Evolutionary conservation across 148 eudicot genomes (phyloP).

Genomic region (Suaeda aralocaspica): DNA sequence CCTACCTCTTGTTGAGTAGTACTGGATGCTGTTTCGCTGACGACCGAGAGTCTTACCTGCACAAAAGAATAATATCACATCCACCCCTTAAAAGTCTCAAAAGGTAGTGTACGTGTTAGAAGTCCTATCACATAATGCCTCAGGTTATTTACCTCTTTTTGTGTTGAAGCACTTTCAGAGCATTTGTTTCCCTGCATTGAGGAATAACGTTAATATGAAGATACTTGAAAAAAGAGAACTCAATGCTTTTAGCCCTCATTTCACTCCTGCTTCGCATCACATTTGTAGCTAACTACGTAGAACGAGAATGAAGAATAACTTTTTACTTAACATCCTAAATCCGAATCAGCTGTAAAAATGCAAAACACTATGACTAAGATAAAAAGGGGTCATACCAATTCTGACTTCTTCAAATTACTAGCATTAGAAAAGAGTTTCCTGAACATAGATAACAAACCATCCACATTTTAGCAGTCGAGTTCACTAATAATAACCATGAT

Average conservation of each 20-base stretch:
- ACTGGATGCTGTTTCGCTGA: constrained; percentile 17
- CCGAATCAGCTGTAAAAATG: background rate
- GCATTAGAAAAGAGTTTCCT: constrained; percentile 54
- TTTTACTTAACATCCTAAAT: background rate
- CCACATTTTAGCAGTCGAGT: background rate
- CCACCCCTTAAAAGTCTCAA: background rate
- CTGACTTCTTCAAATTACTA: constrained; percentile 23
- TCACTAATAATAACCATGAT: background rate
- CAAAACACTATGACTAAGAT: background rate
- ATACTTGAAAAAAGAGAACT: background rate
- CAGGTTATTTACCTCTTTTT: constrained; percentile 18
- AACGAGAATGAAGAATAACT: background rate
- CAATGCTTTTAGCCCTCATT: background rate
- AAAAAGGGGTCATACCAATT: constrained; percentile 31
- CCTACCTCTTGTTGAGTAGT: constrained; percentile 24
- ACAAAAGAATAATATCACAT: background rate
- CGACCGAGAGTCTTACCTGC: constrained; percentile 19
- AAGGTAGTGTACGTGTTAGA: no score
- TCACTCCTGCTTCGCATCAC: background rate
- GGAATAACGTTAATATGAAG: background rate
- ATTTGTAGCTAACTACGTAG: background rate
- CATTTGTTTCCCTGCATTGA: constrained; percentile 16
- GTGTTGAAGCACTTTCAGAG: constrained; percentile 15
- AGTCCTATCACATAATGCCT: background rate
- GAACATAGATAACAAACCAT: constrained; percentile 15